Percentiles rank a stretch among this genome's conserved stretches.
These are phyloP conservation scores for Ceratocystis destructans DNA, from an alignment of 2,329 filamentous ascomycete genomes.

Conservation along the genomic window DNA sequence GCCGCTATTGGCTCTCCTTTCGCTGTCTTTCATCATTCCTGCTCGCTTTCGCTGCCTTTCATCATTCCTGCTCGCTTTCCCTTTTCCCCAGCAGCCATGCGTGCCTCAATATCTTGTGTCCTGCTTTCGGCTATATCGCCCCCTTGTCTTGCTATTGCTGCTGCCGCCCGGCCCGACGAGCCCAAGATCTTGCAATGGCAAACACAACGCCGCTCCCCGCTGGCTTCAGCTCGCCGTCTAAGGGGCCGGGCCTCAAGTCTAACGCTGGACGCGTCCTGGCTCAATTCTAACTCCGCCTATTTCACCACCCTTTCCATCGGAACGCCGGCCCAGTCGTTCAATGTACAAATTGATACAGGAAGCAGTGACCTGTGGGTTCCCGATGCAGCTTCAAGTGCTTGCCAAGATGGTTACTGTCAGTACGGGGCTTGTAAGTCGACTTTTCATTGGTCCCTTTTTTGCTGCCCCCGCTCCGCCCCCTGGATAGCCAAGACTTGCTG, in stretches of 20 bases:
- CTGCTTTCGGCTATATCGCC: background rate
- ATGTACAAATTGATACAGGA: slow-evolving; percentile 49
- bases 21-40: background rate
- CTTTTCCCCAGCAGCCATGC: background rate
- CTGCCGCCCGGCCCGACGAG: background rate
- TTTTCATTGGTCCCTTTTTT: background rate
- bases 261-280: slow-evolving; percentile 6
- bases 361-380: slow-evolving; percentile 53
- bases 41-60: background rate
- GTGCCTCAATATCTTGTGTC: background rate
- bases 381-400: slow-evolving; percentile 28
- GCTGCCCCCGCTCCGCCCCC: too few species aligned
- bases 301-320: slow-evolving; percentile 44
- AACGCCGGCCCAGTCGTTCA: slow-evolving; percentile 42
- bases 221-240: background rate
- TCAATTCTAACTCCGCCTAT: slow-evolving; percentile 29
- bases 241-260: background rate
- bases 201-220: background rate
- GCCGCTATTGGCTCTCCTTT: background rate
- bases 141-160: background rate
- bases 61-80: background rate
- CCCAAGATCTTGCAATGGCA: slow-evolving; percentile 10
- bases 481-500: background rate
- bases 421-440: slow-evolving; percentile 28
- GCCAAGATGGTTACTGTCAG: slow-evolving; percentile 23